Base-by-base conservation (phyloP, 2,329 filamentous ascomycete genomes). In the Elsinoe fawcettii region DNA sequence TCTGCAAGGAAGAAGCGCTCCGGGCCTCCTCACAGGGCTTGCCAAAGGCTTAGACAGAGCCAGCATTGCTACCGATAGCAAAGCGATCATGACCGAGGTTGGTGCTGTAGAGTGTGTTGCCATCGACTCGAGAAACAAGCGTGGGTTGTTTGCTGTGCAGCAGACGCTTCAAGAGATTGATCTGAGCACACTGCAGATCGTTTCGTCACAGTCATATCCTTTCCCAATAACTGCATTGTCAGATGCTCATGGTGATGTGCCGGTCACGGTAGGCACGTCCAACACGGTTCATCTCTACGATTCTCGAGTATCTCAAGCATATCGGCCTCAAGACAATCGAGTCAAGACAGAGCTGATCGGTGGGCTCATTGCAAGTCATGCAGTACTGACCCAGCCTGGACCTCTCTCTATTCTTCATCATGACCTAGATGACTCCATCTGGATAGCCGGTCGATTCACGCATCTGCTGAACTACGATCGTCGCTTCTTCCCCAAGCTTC, bases 391-490 rank as follows among this genome's bases (percentile, higher is more conserved):
- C 34, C 87, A 93, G 63, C 86, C 90, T 1, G 88, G 88, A 0
- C 89, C 91, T 0, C 78, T 95, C 22, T 89, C 86, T 46, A 90
- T 96, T 60, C 75, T 95, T 2, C 90, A 96, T 67, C 76, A 91
- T 25, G 85, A 85, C 12, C 73, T 74, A 51, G 77, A 81, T 60
- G 76, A 84, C 16, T 87, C 93, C 27, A 93, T 97, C 39, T 92
- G 91, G 74, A 83, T 96, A 34, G 89, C 87, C 3, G 92, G 92
- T 0, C 83, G 92, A 14, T 96, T 96, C 68, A 87, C 90, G 3
- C 91, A 84, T 65, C 88, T 96, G 58, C 75, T 96, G 2, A 86
- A 90, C 67, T 97, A 96, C 71, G 90, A 96, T 67, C 82, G 90
- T 2, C 85, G 92, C 44, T 89, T 82, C 70, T 95, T 96, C 65